Percentiles rank a stretch among this genome's conserved stretches.
Evolutionary conservation across 371 early-diverging fungal genomes (phyloP).

Genomic region (Syncephalastrum racemosum): DNA sequence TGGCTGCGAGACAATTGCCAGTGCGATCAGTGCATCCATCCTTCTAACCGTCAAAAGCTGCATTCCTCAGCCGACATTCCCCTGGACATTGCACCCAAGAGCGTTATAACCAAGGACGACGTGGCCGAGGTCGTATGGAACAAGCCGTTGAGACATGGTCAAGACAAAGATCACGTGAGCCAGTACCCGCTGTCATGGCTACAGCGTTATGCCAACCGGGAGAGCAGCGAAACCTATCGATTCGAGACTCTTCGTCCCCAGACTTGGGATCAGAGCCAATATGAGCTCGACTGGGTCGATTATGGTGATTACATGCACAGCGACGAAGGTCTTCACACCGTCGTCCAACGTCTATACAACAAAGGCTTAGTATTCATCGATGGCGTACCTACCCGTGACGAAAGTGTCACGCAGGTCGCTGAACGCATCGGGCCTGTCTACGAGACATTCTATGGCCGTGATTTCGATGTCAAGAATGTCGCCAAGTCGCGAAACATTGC

Average conservation of each 20-base stretch:
- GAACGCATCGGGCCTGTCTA: slow-evolving; percentile 74
- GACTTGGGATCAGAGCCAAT: slow-evolving; percentile 53
- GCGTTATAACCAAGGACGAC: slow-evolving; percentile 27
- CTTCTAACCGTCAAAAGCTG: slow-evolving; percentile 76
- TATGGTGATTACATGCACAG: slow-evolving; percentile 69
- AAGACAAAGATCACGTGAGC: slow-evolving; percentile 42
- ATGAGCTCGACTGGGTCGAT: slow-evolving; percentile 52
- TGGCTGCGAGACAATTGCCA: slow-evolving; percentile 88
- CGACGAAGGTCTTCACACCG: slow-evolving; percentile 52
- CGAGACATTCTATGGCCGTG: slow-evolving; percentile 83
- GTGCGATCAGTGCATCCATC: slow-evolving; percentile 73
- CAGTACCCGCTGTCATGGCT: slow-evolving; percentile 42
- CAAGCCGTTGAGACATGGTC: slow-evolving; percentile 35
- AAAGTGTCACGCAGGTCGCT: slow-evolving; percentile 59
- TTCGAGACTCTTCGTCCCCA: slow-evolving; percentile 37
- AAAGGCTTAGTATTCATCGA: slow-evolving; percentile 75
- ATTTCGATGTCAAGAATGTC: slow-evolving; percentile 82
- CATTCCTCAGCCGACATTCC: slow-evolving; percentile 78
- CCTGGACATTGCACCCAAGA: slow-evolving; percentile 44
- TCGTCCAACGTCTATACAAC: slow-evolving; percentile 61
- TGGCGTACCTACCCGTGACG: slow-evolving; percentile 64
- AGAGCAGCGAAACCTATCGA: slow-evolving; percentile 30
- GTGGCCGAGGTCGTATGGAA: slow-evolving; percentile 45
- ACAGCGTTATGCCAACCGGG: slow-evolving; percentile 31
- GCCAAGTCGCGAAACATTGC: slow-evolving; percentile 86